phyloP scores from a whole-genome alignment of 495 filamentous ascomycete species.

The Letharia columbiana region DNA sequence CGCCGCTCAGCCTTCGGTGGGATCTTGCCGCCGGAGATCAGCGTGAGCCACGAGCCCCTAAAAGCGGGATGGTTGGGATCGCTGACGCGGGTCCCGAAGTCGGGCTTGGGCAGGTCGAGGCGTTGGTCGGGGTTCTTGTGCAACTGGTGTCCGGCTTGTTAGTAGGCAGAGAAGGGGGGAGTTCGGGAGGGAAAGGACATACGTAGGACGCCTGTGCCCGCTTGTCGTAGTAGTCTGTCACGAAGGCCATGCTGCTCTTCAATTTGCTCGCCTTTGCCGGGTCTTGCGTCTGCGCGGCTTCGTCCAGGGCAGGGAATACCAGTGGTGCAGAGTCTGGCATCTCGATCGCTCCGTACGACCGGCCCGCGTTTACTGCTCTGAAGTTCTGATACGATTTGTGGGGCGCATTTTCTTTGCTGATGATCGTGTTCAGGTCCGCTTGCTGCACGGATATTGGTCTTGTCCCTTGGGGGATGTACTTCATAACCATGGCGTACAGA shows the following conservation, averaged over 20 bases:
- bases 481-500: slow-evolving; percentile 27
- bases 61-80: neutral
- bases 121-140: neutral
- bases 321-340: slow-evolving; percentile 47
- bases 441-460: neutral
- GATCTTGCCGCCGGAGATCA: neutral
- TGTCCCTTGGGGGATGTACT: slow-evolving; percentile 23
- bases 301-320: slow-evolving; percentile 45
- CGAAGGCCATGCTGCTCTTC: neutral
- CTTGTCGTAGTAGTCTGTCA: neutral
- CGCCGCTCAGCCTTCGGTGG: neutral
- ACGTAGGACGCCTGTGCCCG: neutral
- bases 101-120: neutral
- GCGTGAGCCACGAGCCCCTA: neutral
- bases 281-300: slow-evolving; percentile 25
- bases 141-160: neutral
- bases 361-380: slow-evolving; percentile 32
- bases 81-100: neutral
- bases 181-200: neutral
- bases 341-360: slow-evolving; percentile 36
- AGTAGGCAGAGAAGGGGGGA: neutral
- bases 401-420: slow-evolving; percentile 1
- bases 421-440: neutral
- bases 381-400: slow-evolving; percentile 28
- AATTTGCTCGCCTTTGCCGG: slow-evolving; percentile 6